A percentile compares a stretch with the other conserved stretches of the same genome.
These are phyloP conservation scores for Balakata baccata DNA, from an alignment of 345 rosid species.

Conservation along the genomic window DNA sequence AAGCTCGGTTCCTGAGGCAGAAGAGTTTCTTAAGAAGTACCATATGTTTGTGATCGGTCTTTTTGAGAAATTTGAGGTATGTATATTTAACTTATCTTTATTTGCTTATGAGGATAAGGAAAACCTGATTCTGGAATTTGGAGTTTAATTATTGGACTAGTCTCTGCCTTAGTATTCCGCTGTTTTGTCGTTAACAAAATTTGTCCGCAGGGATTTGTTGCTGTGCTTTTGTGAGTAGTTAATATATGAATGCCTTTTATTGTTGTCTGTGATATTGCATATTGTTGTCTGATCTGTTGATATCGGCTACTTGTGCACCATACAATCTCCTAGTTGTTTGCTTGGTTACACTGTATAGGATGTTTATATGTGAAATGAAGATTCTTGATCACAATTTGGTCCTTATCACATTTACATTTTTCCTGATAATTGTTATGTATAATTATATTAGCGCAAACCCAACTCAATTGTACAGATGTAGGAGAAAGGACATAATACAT, in stretches of 20 bases:
- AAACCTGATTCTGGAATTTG: too few relatives aligned
- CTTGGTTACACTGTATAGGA: background rate
- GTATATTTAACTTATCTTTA: too few relatives aligned
- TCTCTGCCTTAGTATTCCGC: too few relatives aligned
- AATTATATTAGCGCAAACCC: too few relatives aligned
- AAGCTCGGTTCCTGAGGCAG: slow-evolving; percentile 52
- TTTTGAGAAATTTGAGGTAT: slow-evolving; percentile 35
- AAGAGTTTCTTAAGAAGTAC: slow-evolving; percentile 49
- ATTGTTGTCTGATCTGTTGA: background rate
- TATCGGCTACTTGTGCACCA: background rate
- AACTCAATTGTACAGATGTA: too few relatives aligned
- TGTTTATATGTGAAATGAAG: background rate
- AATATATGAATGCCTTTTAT: too few relatives aligned
- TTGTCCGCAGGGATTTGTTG: background rate
- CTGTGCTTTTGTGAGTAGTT: background rate
- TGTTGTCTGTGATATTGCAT: slow-evolving; percentile 4
- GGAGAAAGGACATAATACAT: too few relatives aligned
- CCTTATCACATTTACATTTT: background rate
- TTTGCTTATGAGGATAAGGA: background rate
- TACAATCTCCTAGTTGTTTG: background rate
- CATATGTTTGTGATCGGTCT: slow-evolving; percentile 54
- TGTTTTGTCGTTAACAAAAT: background rate
- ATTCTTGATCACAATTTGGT: background rate
- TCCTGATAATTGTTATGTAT: too few relatives aligned
- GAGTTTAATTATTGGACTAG: background rate